Conservation (phyloP, 306 rosid species). For the Casuarina cunninghamiana region DNA sequence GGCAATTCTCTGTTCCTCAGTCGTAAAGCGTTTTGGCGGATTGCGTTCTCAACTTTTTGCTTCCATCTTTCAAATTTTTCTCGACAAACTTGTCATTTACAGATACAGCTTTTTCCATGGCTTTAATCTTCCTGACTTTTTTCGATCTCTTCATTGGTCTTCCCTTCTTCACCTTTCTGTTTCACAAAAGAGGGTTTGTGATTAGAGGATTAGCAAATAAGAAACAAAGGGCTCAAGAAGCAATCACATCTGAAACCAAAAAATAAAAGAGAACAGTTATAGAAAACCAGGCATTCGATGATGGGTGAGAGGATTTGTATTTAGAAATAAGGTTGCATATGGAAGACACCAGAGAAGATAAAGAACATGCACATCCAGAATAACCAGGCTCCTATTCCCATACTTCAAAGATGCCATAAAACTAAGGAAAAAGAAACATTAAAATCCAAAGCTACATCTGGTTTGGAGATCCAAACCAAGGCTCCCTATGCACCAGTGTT, state of each 20-base stretch:
- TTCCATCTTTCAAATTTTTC: constrained; percentile 59
- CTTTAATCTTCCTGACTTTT: constrained; percentile 67
- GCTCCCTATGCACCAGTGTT: background rate
- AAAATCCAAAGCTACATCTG: background rate
- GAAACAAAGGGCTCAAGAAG: background rate
- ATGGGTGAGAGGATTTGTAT: background rate
- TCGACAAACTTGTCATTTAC: constrained; percentile 50
- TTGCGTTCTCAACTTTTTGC: constrained; percentile 63
- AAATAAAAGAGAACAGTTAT: background rate
- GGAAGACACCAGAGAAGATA: background rate
- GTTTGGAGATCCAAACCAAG: background rate
- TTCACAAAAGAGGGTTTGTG: constrained; percentile 10
- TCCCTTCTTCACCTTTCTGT: constrained; percentile 77
- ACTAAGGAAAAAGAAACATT: background rate
- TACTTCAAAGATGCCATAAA: background rate
- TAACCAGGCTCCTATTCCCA: background rate
- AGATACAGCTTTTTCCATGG: constrained; percentile 64
- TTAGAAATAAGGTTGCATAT: background rate
- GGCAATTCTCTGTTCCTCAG: constrained; percentile 22
- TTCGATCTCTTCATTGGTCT: constrained; percentile 84
- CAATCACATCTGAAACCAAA: background rate
- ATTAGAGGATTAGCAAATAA: constrained; percentile 20
- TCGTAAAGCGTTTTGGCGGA: constrained; percentile 82
- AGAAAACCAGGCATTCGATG: background rate
- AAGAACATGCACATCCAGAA: background rate